These are phyloP conservation scores for Albifimbria verrucaria DNA, from an alignment of 2,329 filamentous ascomycete genomes.

Conservation along the genomic window DNA sequence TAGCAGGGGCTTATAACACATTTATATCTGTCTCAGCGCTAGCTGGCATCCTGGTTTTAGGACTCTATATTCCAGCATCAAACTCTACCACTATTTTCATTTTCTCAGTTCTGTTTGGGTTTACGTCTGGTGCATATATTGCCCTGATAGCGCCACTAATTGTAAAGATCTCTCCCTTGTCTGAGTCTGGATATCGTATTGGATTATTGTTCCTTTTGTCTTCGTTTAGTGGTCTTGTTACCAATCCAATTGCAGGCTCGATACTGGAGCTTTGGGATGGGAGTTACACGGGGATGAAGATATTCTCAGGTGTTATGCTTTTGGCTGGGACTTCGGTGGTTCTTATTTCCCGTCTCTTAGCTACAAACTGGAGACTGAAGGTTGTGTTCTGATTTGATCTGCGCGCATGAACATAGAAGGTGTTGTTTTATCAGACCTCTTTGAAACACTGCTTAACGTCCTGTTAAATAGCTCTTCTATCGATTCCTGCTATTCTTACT, in stretches of 20 bases:
- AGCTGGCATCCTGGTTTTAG: slow-evolving; percentile 27
- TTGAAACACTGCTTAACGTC: no score
- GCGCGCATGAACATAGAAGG: no score
- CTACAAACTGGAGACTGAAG: not conserved
- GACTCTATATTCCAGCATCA: slow-evolving; percentile 31
- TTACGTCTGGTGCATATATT: slow-evolving; percentile 28
- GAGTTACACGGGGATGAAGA: slow-evolving; percentile 32
- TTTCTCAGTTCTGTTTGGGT: slow-evolving; percentile 30
- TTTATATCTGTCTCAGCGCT: slow-evolving; percentile 39
- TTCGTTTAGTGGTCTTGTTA: slow-evolving; percentile 53
- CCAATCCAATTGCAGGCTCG: slow-evolving; percentile 54
- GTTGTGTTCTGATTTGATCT: not conserved
- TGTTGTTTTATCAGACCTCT: no score
- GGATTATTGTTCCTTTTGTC: slow-evolving; percentile 47
- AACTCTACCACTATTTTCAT: slow-evolving; percentile 19
- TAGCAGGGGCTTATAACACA: slow-evolving; percentile 24
- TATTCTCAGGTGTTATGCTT: slow-evolving; percentile 31
- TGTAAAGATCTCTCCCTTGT: slow-evolving; percentile 10
- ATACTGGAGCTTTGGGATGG: slow-evolving; percentile 23
- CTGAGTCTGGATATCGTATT: slow-evolving; percentile 26
- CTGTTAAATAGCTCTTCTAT: no score
- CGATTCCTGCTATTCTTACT: no score
- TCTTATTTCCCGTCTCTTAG: not conserved
- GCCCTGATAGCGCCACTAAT: slow-evolving; percentile 13
- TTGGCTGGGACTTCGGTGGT: slow-evolving; percentile 19